phyloP scores from a whole-genome alignment of 345 rosid species.

The Brassica nigra region DNA sequence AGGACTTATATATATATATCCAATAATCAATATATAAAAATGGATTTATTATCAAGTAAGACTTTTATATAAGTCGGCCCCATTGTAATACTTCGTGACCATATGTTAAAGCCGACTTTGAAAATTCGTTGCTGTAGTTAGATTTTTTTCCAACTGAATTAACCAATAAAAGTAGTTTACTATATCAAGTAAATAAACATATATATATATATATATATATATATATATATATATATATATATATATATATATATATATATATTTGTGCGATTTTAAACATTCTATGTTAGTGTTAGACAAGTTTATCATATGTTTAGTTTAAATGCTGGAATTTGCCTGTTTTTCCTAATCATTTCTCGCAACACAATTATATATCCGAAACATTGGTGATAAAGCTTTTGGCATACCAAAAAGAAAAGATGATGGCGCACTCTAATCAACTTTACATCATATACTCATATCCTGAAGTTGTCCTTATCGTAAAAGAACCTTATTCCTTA shows the following conservation, averaged over 20 bases:
- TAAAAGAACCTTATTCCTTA: constrained; percentile 26
- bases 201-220: no score
- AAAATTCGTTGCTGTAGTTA: not conserved
- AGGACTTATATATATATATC: not conserved
- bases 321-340: no score
- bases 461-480: not conserved
- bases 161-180: no score
- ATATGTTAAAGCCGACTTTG: not conserved
- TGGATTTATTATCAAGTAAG: not conserved
- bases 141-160: not conserved
- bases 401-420: not conserved
- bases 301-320: no score
- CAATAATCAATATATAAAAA: not conserved
- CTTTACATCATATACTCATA: not conserved
- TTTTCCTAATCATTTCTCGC: no score
- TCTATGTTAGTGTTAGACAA: no score
- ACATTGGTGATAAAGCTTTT: not conserved
- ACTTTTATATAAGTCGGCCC: not conserved
- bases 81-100: not conserved
- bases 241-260: no score
- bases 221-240: no score
- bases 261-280: no score
- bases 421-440: not conserved
- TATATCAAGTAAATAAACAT: no score
- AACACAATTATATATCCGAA: not conserved